phyloP scores from a whole-genome alignment of 495 filamentous ascomycete genomes.

The Pseudevernia furfuracea region DNA sequence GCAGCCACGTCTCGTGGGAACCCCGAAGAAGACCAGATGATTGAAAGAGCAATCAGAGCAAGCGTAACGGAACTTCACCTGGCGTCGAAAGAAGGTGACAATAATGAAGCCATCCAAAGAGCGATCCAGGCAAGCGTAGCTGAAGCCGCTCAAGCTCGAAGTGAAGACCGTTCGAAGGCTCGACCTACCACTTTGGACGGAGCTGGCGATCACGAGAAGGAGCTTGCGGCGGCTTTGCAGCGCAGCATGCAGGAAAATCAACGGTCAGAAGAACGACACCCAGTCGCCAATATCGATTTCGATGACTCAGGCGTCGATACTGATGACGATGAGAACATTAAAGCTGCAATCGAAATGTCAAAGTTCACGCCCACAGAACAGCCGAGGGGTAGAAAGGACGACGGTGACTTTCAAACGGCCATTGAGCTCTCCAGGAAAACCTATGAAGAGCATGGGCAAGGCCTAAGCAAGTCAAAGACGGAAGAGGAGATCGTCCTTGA shows the following conservation, averaged over 20 bases:
- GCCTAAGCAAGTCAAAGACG: conserved; percentile 38
- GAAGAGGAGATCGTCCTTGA: conserved; percentile 71
- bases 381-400: conserved; percentile 33
- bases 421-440: conserved; percentile 39
- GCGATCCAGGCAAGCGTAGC: conserved; percentile 28
- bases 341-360: conserved; percentile 32
- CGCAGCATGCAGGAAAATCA: conserved; percentile 15
- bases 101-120: conserved; percentile 28
- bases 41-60: conserved; percentile 63
- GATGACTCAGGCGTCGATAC: conserved; percentile 30
- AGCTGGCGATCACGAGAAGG: conserved; percentile 12
- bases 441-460: conserved; percentile 30
- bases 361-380: conserved; percentile 24
- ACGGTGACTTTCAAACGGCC: conserved; percentile 38
- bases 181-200: conserved; percentile 18
- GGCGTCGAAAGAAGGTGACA: conserved; percentile 28
- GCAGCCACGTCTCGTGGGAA: conserved; percentile 60
- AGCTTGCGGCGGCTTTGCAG: conserved; percentile 23
- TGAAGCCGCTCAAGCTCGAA: conserved; percentile 32
- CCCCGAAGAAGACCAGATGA: conserved; percentile 53
- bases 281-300: conserved; percentile 25
- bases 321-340: conserved; percentile 37
- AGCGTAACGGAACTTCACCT: conserved; percentile 54
- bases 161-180: conserved; percentile 26
- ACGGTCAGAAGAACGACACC: neutral